phyloP scores from a whole-genome alignment of 805 yeast species.

The Barnettozyma sp. region DNA sequence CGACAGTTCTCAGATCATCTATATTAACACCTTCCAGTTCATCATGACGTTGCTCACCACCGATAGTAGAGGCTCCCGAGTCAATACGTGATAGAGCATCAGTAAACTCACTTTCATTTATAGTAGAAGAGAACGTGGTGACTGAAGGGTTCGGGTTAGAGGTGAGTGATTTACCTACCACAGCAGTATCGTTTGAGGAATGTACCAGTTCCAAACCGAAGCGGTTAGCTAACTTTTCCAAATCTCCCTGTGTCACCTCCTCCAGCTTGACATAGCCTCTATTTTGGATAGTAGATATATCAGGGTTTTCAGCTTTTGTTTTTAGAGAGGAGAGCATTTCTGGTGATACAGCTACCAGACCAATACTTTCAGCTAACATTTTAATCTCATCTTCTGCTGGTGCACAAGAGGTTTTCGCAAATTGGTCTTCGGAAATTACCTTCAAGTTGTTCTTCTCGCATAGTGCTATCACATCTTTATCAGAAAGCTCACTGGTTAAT shows the following conservation, averaged over 20 bases:
- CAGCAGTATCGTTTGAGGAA: conserved; percentile 17
- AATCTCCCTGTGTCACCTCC: conserved; percentile 25
- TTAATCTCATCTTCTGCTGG: conserved; percentile 1
- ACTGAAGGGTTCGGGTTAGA: conserved; percentile 17
- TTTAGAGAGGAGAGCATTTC: conserved; percentile 21
- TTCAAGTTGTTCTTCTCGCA: conserved; percentile 16
- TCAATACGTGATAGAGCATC: conserved; percentile 26
- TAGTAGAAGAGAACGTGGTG: conserved; percentile 20
- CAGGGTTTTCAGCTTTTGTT: conserved; percentile 21
- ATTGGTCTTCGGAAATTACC: conserved; percentile 19
- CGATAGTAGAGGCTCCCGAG: conserved; percentile 22
- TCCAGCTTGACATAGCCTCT: conserved; percentile 11
- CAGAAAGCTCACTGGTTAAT: conserved; percentile 8
- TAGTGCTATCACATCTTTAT: conserved; percentile 19
- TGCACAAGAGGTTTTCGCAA: conserved; percentile 8
- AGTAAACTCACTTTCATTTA: conserved; percentile 25
- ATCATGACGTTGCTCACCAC: conserved; percentile 7
- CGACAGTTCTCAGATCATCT: conserved; percentile 19
- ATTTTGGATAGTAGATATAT: not conserved
- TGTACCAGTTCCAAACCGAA: conserved; percentile 32
- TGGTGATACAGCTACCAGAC: conserved; percentile 9
- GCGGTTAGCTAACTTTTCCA: conserved; percentile 29
- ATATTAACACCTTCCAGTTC: conserved; percentile 6
- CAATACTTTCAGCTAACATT: conserved; percentile 3
- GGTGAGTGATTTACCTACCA: conserved; percentile 11